A percentile compares a stretch with the other conserved stretches of the same genome.
Evolutionary conservation across 352 stramenopile species (phyloP).

Genomic region (Phytophthora hibernalis): DNA sequence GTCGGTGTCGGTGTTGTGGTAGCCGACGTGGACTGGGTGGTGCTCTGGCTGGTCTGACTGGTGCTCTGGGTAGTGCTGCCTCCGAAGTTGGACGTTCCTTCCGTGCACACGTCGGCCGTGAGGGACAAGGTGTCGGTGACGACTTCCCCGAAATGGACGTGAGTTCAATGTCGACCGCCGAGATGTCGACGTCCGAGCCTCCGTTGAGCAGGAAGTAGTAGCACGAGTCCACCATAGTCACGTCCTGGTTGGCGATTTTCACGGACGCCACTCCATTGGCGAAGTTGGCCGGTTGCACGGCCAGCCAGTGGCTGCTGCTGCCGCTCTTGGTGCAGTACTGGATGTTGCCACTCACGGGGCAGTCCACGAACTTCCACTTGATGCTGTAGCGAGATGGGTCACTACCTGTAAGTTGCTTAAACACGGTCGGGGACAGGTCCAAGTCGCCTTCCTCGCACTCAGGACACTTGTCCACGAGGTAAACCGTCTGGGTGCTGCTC

Average conservation of each 20-base stretch:
- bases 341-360: slow-evolving; percentile 49
- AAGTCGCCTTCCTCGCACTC: slow-evolving; percentile 70
- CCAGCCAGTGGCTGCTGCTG: slow-evolving; percentile 54
- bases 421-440: slow-evolving; percentile 58
- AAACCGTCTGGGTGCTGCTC: slow-evolving; percentile 48
- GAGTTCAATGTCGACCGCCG: slow-evolving; percentile 47
- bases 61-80: slow-evolving; percentile 16
- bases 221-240: slow-evolving; percentile 70
- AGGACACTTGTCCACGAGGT: slow-evolving; percentile 74
- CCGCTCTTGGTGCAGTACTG: slow-evolving; percentile 61
- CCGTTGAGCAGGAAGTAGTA: slow-evolving; percentile 69
- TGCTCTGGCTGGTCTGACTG: slow-evolving; percentile 21
- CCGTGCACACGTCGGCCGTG: slow-evolving; percentile 43
- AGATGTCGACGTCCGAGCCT: slow-evolving; percentile 40
- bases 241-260: slow-evolving; percentile 60
- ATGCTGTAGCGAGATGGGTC: slow-evolving; percentile 48
- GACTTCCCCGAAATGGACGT: slow-evolving; percentile 61
- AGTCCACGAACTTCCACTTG: slow-evolving; percentile 63
- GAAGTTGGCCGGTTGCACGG: slow-evolving; percentile 54
- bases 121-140: slow-evolving; percentile 65
- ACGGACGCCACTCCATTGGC: slow-evolving; percentile 43
- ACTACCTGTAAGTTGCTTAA: slow-evolving; percentile 51
- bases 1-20: not conserved
- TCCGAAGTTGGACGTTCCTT: slow-evolving; percentile 39
- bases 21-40: slow-evolving; percentile 14